Evolutionary conservation across 352 stramenopile genomes (phyloP).

Genomic region (Phytophthora foliorum): DNA sequence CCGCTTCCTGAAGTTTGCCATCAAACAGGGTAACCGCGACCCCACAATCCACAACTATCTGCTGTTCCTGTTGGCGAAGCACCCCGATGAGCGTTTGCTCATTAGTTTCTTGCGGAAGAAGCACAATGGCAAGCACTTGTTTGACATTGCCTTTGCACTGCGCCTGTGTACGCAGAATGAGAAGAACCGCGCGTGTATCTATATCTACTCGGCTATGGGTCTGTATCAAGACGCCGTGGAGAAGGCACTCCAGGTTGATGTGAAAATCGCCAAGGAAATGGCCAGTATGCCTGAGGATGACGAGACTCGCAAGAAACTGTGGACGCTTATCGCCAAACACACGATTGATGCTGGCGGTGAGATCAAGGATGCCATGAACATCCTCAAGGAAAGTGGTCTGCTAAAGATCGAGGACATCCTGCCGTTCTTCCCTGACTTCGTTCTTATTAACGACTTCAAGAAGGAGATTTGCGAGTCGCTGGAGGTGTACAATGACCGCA

Average conservation of each 20-base stretch:
- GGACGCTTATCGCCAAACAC: slow-evolving; percentile 94
- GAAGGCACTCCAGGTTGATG: slow-evolving; percentile 90
- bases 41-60: slow-evolving; percentile 95
- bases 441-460: slow-evolving; percentile 97
- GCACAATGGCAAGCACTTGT: slow-evolving; percentile 87
- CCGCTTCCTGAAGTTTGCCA: slow-evolving; percentile 94
- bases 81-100: slow-evolving; percentile 88
- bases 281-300: slow-evolving; percentile 92
- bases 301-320: slow-evolving; percentile 93
- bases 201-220: slow-evolving; percentile 95
- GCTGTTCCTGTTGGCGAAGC: slow-evolving; percentile 91
- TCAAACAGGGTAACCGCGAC: slow-evolving; percentile 92
- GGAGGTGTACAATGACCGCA: slow-evolving; percentile 92
- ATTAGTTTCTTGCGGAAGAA: slow-evolving; percentile 94
- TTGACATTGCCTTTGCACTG: slow-evolving; percentile 94
- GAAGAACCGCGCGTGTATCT: slow-evolving; percentile 94
- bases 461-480: slow-evolving; percentile 95
- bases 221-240: slow-evolving; percentile 94
- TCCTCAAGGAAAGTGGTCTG: slow-evolving; percentile 88
- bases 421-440: slow-evolving; percentile 96
- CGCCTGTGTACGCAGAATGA: slow-evolving; percentile 93
- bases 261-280: slow-evolving; percentile 96
- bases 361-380: slow-evolving; percentile 88
- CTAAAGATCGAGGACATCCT: slow-evolving; percentile 96
- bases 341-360: slow-evolving; percentile 91